Base-by-base conservation (phyloP, 768 basidiomycete genomes). In the Kwoniella bestiolae region DNA sequence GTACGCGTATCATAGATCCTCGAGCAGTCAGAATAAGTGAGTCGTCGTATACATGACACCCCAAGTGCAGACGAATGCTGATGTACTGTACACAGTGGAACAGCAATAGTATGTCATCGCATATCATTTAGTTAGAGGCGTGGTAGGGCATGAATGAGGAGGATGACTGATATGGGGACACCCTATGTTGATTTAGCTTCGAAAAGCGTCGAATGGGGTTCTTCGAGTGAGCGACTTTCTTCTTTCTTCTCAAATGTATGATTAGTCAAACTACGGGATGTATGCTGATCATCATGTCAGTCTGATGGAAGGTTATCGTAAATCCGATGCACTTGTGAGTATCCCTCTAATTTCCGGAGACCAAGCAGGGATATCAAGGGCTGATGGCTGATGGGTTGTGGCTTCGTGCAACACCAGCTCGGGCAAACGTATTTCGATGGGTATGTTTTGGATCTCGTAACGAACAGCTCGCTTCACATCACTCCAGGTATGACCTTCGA, bases 191-290 rank as follows among this genome's bases (percentile, higher is more conserved):
- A 25, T 18, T 47, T 35, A 65, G 63, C 60, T 80, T 79, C 49
- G 79, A 79, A 52, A 80, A 80, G 57, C 65, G 79, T 4, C 56
- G 79, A 21, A 77, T 80, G 68, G 79, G 79, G 3, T 80, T 80
- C 76, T 79, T 80, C 56, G 76, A 78, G 66, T 68, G 50, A 58
- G 66, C 41, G 2, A 5, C 14, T 1, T 16, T 12, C 52, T 7
- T 5, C 14, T 1, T 16, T 12, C 52, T 7, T 5, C 14, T 44
- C 50, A 3, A 45, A 18, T 35, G 18, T 34, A n/a, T 23, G 14
- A 12, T 44, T 46, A 4, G 47, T 16, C 0, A 2, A 35, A 25
- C 5, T 4, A n/a, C 5, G 25, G 28, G 28, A 23, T 25, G n/a
- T 14, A 8, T 18, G 26, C 56, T 57, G 55, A 57, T 28, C 23